A percentile compares a stretch with the other conserved stretches of the same genome.
Evolutionary conservation across 139 green algal genomes (phyloP).

Genomic region (Volvox reticuliferus): DNA sequence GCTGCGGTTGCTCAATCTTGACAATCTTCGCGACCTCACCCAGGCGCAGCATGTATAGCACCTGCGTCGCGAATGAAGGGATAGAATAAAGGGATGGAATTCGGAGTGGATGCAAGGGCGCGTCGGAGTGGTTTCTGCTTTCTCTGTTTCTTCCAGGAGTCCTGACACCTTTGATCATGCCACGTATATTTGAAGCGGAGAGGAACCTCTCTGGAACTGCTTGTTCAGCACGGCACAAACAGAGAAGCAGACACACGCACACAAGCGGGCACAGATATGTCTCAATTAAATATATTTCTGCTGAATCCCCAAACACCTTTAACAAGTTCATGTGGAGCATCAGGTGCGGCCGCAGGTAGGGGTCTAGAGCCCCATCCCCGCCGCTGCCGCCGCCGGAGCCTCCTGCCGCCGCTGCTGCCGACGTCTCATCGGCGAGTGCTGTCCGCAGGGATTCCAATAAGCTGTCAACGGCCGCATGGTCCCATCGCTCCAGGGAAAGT

Average conservation of each 20-base stretch:
- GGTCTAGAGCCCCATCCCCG: not conserved
- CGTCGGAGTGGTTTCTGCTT: not conserved
- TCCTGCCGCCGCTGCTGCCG: not conserved
- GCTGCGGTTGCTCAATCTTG: not conserved
- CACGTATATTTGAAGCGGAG: too few relatives aligned
- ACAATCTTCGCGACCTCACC: constrained; percentile 9
- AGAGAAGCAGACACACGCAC: too few relatives aligned
- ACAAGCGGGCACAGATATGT: too few relatives aligned
- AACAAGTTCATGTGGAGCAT: constrained; percentile 58
- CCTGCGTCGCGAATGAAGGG: not conserved
- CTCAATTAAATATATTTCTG: too few relatives aligned
- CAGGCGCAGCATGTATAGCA: constrained; percentile 15
- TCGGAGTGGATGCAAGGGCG: not conserved
- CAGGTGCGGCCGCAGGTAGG: not conserved
- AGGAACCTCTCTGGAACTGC: too few relatives aligned
- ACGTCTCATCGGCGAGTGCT: not conserved
- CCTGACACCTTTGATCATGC: too few relatives aligned
- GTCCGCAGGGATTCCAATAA: not conserved
- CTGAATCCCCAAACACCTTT: constrained; percentile 14
- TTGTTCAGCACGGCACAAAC: too few relatives aligned
- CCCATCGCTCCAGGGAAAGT: constrained; percentile 44
- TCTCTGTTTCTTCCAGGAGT: not conserved
- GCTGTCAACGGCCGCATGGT: constrained; percentile 6
- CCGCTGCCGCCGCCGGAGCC: not conserved
- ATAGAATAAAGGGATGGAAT: not conserved